phyloP scores from a whole-genome alignment of 768 basidiomycete genomes.

The Trametes punicea region DNA sequence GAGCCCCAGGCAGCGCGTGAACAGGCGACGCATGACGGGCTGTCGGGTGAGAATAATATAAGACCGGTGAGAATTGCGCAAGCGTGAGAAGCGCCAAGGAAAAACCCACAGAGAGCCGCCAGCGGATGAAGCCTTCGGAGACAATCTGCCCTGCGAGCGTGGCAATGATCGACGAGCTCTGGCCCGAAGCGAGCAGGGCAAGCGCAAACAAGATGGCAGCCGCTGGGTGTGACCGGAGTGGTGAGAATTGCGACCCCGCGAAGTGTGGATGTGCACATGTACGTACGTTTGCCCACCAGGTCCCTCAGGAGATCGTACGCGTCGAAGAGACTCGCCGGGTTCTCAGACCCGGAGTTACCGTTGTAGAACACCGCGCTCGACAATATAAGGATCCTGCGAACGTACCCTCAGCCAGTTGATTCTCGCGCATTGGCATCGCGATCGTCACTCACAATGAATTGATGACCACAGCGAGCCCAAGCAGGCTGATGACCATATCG shows the following conservation, averaged over 20 bases:
- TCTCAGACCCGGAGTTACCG: constrained; percentile 37
- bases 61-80: constrained; percentile 20
- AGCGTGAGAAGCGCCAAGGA: not conserved
- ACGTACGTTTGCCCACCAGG: constrained; percentile 60
- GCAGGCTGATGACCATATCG: constrained; percentile 54
- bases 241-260: too few relatives aligned
- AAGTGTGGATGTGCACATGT: too few relatives aligned
- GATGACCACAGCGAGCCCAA: constrained; percentile 85
- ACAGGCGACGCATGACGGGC: constrained; percentile 74
- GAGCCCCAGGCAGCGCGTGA: constrained; percentile 79
- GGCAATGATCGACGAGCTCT: constrained; percentile 87
- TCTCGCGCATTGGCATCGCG: not conserved
- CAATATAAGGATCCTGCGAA: constrained; percentile 69
- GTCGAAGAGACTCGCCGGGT: constrained; percentile 77
- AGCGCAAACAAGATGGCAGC: constrained; percentile 88
- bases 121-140: constrained; percentile 84
- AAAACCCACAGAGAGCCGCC: constrained; percentile 66
- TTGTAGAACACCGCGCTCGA: constrained; percentile 82
- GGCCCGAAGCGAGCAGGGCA: constrained; percentile 80
- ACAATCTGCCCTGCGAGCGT: constrained; percentile 90
- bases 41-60: constrained; percentile 27
- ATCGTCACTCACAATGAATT: constrained; percentile 66
- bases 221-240: constrained; percentile 36
- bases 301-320: constrained; percentile 72
- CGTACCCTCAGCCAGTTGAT: constrained; percentile 4